phyloP scores from a whole-genome alignment of 768 basidiomycete species.

The Boletus rufocinnamomeus region DNA sequence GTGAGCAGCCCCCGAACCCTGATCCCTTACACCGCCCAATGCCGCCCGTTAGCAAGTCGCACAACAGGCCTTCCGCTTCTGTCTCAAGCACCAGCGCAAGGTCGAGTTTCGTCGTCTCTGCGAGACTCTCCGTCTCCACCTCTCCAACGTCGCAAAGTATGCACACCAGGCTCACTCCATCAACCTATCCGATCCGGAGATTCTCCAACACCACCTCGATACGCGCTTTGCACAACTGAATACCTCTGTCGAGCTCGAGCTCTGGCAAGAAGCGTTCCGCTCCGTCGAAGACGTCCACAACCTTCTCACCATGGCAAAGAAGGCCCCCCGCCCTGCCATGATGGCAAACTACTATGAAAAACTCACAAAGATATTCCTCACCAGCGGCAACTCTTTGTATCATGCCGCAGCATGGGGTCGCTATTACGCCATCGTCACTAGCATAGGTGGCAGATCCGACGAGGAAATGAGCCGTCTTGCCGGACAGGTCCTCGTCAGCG shows the following conservation, averaged over 20 bases:
- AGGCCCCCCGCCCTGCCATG: conserved; percentile 89
- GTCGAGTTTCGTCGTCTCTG: conserved; percentile 97
- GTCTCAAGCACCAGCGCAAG: conserved; percentile 89
- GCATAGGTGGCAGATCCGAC: conserved; percentile 71
- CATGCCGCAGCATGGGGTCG: conserved; percentile 96
- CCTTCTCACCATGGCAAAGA: conserved; percentile 90
- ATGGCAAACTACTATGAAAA: conserved; percentile 99
- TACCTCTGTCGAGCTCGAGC: conserved; percentile 94
- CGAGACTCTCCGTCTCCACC: conserved; percentile 93
- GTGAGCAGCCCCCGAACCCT: conserved; percentile 42
- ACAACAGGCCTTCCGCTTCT: conserved; percentile 97
- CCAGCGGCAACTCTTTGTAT: conserved; percentile 91
- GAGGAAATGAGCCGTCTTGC: conserved; percentile 81
- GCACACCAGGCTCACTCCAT: conserved; percentile 91
- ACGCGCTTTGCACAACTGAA: conserved; percentile 96
- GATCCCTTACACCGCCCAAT: background rate
- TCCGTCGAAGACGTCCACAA: conserved; percentile 98
- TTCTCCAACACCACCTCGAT: conserved; percentile 92
- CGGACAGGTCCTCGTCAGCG: conserved; percentile 88
- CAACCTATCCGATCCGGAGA: conserved; percentile 94
- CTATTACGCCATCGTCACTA: conserved; percentile 73
- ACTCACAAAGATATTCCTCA: conserved; percentile 93
- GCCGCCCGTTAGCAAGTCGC: conserved; percentile 72
- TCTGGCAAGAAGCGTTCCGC: conserved; percentile 99
- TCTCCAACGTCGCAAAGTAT: conserved; percentile 94